Base-by-base conservation (phyloP, 2,329 filamentous ascomycete species). In the Pseudogymnoascus sp. region DNA sequence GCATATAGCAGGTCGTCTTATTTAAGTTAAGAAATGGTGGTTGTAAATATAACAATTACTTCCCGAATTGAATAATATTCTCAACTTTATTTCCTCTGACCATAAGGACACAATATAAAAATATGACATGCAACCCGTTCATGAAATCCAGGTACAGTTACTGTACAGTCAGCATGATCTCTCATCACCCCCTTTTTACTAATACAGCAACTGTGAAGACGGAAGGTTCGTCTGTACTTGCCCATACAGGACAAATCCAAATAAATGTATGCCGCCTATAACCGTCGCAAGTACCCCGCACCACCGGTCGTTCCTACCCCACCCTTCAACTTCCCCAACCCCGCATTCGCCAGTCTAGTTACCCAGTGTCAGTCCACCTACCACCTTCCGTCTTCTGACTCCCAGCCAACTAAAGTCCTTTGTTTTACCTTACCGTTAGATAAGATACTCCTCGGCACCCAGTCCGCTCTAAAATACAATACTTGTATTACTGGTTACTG, bases 331-430 rank as follows among this genome's bases (percentile, higher is more conserved):
- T 12, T 50, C 43, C 18, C 43, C 43, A 50, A 30, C 43, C 43
- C 43, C 43, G 43, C 43, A 50, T 50, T 6, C 43, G 43, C 30
- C 43, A 47, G 22, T 47, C 41, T 22, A 25, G 22, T 25, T 12
- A 5, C 28, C 6, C 41, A 47, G 14, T 28, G 4, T 25, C 39
- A 47, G 14, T 47, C 22, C 22, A 50, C 43, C 43, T 50, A n/a
- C 43, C 43, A 50, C 43, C 43, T 50, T 50, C 43, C 43, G 43
- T 50, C 43, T 50, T 50, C 43, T 33, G 43, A 50, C 25, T 33
- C 14, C 22, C 41, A 12, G 18, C 43, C 25, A 30, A 50, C n/a
- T 50, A 22, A 50, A 50, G 43, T 25, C 5, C 14, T 11, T 18
- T 33, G 43, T 30, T 33, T 16, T 9, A 50, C 43, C 22, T 18